These are phyloP conservation scores for Aspergillus texensis DNA, from an alignment of 2,329 filamentous ascomycete genomes.

Conservation along the genomic window DNA sequence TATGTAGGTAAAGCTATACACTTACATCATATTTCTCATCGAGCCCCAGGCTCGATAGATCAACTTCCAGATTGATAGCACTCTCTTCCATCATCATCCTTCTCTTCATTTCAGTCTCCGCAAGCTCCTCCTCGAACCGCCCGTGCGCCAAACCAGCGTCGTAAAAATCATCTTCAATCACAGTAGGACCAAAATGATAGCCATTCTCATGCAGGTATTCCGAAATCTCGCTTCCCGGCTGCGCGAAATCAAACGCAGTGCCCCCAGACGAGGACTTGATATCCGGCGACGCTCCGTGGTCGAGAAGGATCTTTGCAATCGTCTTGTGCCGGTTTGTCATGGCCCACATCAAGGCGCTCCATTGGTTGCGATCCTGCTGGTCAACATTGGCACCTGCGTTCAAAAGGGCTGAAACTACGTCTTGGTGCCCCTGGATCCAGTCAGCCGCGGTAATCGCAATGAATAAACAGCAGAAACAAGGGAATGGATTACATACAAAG, in stretches of 20 bases:
- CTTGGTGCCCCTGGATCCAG: conserved; percentile 72
- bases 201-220: conserved; percentile 94
- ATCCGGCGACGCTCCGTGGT: conserved; percentile 93
- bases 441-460: conserved; percentile 10
- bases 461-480: neutral
- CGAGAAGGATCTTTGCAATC: conserved; percentile 88
- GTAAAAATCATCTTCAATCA: conserved; percentile 79
- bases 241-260: conserved; percentile 93
- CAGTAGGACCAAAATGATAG: conserved; percentile 61
- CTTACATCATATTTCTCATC: conserved; percentile 91
- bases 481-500: conserved; percentile 66
- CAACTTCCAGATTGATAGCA: conserved; percentile 92
- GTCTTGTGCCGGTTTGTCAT: conserved; percentile 98
- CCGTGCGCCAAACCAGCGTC: conserved; percentile 89
- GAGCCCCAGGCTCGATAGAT: conserved; percentile 90
- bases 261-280: conserved; percentile 92
- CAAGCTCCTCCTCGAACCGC: conserved; percentile 94
- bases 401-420: conserved; percentile 81
- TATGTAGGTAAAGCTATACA: conserved; percentile 11
- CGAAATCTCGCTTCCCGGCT: conserved; percentile 93
- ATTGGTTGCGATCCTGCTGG: conserved; percentile 92
- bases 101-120: conserved; percentile 91
- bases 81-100: conserved; percentile 98
- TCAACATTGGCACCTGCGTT: conserved; percentile 87
- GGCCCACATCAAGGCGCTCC: conserved; percentile 99